Evolutionary conservation across 106 monocot species (phyloP).

Genomic region (Ottelia alismoides): DNA sequence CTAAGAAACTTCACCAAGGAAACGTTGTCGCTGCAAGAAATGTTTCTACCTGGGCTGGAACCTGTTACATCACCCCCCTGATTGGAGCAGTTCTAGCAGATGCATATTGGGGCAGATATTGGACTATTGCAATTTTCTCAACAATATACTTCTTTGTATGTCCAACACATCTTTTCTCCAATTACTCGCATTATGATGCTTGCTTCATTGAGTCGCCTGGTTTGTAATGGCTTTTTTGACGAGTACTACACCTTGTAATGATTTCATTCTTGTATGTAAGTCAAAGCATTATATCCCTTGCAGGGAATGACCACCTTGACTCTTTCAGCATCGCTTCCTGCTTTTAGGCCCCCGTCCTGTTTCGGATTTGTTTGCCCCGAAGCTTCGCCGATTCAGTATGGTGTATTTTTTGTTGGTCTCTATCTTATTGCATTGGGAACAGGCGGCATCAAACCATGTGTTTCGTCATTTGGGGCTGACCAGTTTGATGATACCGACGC

Average conservation of each 20-base stretch:
- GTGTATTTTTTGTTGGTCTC: constrained; percentile 65
- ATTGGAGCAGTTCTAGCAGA: constrained; percentile 90
- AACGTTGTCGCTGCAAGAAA: constrained; percentile 80
- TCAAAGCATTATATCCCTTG: neutral
- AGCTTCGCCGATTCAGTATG: constrained; percentile 36
- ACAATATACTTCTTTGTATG: constrained; percentile 70
- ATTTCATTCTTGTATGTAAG: neutral
- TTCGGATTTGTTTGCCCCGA: constrained; percentile 42
- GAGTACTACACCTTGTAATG: neutral
- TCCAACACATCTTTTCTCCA: neutral
- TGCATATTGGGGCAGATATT: constrained; percentile 87
- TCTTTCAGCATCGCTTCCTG: constrained; percentile 65
- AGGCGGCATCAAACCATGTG: constrained; percentile 96
- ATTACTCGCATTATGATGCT: too few relatives aligned
- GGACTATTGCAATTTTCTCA: constrained; percentile 87
- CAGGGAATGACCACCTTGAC: constrained; percentile 81
- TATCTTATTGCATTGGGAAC: constrained; percentile 84
- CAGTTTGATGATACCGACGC: constrained; percentile 88
- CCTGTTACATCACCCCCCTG: constrained; percentile 73
- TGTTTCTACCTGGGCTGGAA: constrained; percentile 85
- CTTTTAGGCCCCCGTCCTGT: constrained; percentile 50
- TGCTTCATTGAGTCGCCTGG: neutral
- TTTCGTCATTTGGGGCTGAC: constrained; percentile 90
- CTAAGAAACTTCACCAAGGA: constrained; percentile 58
- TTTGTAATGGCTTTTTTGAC: neutral